Percentiles rank a stretch among this genome's conserved stretches.
These are phyloP conservation scores for Chrysoporthe deuterocubensis DNA, from an alignment of 2,329 filamentous ascomycete genomes.

Conservation along the genomic window DNA sequence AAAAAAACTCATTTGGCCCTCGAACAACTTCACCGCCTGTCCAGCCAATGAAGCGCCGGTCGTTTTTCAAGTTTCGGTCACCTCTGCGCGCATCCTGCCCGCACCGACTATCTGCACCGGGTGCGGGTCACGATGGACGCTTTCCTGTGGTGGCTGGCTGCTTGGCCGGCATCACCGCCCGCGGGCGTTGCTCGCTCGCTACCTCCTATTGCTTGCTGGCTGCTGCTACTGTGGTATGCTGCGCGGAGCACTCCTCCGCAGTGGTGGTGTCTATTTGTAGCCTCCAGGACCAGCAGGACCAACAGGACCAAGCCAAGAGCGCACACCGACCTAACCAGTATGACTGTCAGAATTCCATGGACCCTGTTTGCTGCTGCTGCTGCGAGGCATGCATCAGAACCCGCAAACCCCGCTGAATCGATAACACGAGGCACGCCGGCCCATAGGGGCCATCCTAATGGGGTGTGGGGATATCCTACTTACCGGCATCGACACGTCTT, in stretches of 20 bases:
- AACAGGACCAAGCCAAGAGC: background rate
- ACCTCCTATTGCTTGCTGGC: no score
- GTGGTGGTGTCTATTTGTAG: background rate
- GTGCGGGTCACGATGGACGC: slow-evolving; percentile 1
- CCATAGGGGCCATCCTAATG: background rate
- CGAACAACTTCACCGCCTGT: slow-evolving; percentile 28
- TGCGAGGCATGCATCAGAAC: background rate
- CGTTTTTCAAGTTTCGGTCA: slow-evolving; percentile 6
- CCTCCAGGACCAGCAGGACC: background rate
- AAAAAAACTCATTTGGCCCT: slow-evolving; percentile 20
- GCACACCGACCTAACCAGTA: background rate
- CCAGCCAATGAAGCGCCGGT: slow-evolving; percentile 25
- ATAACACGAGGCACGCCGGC: slow-evolving; percentile 1
- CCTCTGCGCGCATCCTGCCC: background rate
- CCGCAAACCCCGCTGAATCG: slow-evolving; percentile 7
- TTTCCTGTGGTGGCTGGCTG: slow-evolving; percentile 5
- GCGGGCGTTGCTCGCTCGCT: background rate
- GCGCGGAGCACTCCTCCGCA: background rate
- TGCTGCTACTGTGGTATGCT: background rate
- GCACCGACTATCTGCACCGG: background rate
- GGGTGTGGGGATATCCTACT: slow-evolving; percentile 1
- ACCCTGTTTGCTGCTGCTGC: background rate
- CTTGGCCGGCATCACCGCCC: slow-evolving; percentile 13
- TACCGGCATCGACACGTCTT: background rate
- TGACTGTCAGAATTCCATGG: background rate